Percentiles rank a stretch among this genome's conserved stretches.
phyloP scores from a whole-genome alignment of 225 moss, liverwort and hornwort genomes.

The Marchantia polymorpha region DNA sequence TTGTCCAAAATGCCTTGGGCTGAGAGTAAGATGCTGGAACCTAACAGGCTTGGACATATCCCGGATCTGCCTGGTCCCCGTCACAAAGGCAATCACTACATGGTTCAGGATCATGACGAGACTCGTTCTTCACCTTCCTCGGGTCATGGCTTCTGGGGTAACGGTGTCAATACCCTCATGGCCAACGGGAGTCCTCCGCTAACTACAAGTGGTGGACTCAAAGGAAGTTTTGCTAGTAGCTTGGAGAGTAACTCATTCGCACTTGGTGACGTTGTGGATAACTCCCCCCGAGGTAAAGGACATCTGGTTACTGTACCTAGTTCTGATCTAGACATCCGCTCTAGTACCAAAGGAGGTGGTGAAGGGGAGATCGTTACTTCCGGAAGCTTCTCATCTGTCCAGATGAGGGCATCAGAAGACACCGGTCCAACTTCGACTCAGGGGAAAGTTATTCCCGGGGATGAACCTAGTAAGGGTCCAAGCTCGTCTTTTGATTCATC shows the following conservation, averaged over 20 bases:
- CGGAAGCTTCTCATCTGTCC: slow-evolving; percentile 24
- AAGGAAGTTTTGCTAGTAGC: slow-evolving; percentile 34
- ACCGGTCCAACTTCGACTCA: slow-evolving; percentile 17
- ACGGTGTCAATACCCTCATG: slow-evolving; percentile 20
- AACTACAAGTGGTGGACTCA: slow-evolving; percentile 19
- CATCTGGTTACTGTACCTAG: slow-evolving; percentile 28
- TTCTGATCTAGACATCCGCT: slow-evolving; percentile 32
- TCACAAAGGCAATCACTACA: slow-evolving; percentile 20
- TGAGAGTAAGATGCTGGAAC: slow-evolving; percentile 28
- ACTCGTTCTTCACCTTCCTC: slow-evolving; percentile 19
- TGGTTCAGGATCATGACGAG: slow-evolving; percentile 29
- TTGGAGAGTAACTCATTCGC: slow-evolving; percentile 31
- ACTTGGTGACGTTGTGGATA: slow-evolving; percentile 28
- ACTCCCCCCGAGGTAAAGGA: slow-evolving; percentile 30
- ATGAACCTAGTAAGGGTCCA: slow-evolving; percentile 22
- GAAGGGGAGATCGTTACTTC: slow-evolving; percentile 25
- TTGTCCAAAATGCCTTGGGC: slow-evolving; percentile 32
- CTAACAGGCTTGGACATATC: slow-evolving; percentile 24
- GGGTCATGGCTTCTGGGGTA: slow-evolving; percentile 36
- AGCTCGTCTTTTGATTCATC: slow-evolving; percentile 34
- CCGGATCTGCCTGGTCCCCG: slow-evolving; percentile 19
- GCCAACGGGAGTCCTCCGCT: slow-evolving; percentile 38
- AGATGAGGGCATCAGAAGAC: slow-evolving; percentile 31
- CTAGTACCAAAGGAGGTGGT: slow-evolving; percentile 20
- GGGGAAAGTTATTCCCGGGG: slow-evolving; percentile 15